Base-by-base conservation (phyloP, 179 eudicot species). In the Amaranthus tricolor region DNA sequence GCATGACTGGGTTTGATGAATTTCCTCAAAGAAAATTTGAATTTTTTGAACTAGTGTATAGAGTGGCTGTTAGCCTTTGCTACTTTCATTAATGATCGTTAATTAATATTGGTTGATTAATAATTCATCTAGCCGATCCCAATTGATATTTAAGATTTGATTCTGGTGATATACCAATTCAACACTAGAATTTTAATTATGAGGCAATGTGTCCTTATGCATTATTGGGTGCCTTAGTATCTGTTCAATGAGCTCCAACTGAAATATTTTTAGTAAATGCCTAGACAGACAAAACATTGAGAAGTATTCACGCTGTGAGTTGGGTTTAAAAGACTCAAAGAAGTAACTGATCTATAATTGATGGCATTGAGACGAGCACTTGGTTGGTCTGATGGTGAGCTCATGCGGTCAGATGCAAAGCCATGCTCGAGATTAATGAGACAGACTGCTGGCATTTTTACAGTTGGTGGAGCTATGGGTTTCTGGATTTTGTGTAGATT, bases 401-500 rank as follows among this genome's bases (percentile, higher is more conserved):
- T 91, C 59, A 93, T 95, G 99, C 82, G 99, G 61, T 89, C 98
- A 71, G 99, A 95, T 72, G 78, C 84, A 49, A 95, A 95, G 77
- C 96, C 98, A 19, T 95, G 99, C 81, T 77, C 91, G 10, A 84
- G 97, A 70, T 75, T 95, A 78, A 89, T 87, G 96, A 87, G 98
- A 65, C 99, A 95, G 60, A 88, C 98, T 68, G 98, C 96, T 80
- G 99, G 95, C 7, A 81, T 95, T 70, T 93, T 82, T 69, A 62
- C 90, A 51, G 90, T 95, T 80, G 98, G 99, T 4, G 98, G 99
- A 75, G 91, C 89, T 40, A 75, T 95, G 44, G 96, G 97, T 60
- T 95, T 95, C 84, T 95, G 99, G 99, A 64, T 92, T 67, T 87
- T 93, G 72, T 91, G 98, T 62, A 88, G 98, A 78, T 77, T 93